Evolutionary conservation across 495 filamentous ascomycete genomes (phyloP).

Genomic region (Hypomontagnella submonticulosa): DNA sequence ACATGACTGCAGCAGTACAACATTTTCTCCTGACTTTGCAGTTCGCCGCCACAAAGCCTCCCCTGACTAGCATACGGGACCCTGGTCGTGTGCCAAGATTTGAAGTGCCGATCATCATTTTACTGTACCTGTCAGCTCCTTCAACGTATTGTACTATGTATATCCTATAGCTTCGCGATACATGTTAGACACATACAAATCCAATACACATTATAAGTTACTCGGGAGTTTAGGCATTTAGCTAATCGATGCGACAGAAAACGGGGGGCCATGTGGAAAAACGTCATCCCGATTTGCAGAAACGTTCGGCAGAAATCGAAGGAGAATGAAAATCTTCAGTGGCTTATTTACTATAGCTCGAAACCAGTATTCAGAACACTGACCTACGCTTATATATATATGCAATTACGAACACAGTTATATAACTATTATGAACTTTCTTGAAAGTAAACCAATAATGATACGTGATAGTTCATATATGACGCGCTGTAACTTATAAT

Average conservation of each 20-base stretch:
- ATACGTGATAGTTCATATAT: not conserved
- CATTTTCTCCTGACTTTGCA: conserved; percentile 8
- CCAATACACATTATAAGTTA: not conserved
- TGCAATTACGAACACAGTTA: not conserved
- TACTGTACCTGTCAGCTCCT: conserved; percentile 18
- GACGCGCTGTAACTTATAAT: not conserved
- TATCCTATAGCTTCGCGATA: conserved; percentile 8
- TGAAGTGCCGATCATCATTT: conserved; percentile 36
- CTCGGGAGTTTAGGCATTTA: conserved; percentile 1
- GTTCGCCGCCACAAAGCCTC: conserved; percentile 11
- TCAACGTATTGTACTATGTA: too few relatives aligned
- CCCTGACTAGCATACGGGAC: conserved; percentile 16
- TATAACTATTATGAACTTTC: not conserved
- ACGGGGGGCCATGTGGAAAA: conserved; percentile 13
- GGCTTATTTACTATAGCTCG: conserved; percentile 14
- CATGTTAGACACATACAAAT: conserved; percentile 10
- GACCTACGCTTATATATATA: not conserved
- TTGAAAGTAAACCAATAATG: not conserved
- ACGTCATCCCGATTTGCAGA: conserved; percentile 39
- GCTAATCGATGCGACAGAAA: conserved; percentile 24
- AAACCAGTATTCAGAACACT: too few relatives aligned
- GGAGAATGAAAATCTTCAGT: conserved; percentile 8
- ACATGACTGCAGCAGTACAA: conserved; percentile 2
- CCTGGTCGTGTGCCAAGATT: conserved; percentile 32
- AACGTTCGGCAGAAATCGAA: conserved; percentile 3